Percentiles rank a stretch among this genome's conserved stretches.
These are phyloP conservation scores for Eucalyptus marginata DNA, from an alignment of 345 rosid genomes.

Conservation along the genomic window DNA sequence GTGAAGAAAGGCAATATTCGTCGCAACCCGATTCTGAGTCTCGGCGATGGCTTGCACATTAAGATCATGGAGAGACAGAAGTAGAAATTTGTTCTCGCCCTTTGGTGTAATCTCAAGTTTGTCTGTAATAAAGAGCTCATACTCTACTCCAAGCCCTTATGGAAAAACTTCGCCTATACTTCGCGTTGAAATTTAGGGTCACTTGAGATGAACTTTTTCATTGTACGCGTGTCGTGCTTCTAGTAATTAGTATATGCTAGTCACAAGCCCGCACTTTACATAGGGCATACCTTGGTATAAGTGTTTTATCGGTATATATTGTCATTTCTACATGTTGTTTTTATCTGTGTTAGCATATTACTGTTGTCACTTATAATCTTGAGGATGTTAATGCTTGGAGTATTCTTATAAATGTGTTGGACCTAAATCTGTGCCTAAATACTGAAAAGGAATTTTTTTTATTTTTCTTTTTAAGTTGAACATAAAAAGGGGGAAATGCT, in stretches of 20 bases:
- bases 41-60: background rate
- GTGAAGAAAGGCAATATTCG: background rate
- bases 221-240: background rate
- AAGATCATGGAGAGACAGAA: background rate
- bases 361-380: background rate
- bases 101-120: background rate
- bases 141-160: no score
- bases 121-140: no score
- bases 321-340: background rate
- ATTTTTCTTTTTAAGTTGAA: no score
- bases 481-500: no score
- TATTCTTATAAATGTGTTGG: background rate
- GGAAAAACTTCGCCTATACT: background rate
- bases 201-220: background rate
- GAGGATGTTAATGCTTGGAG: background rate
- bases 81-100: background rate
- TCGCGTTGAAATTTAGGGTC: background rate
- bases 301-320: fast-evolving
- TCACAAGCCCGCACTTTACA: background rate
- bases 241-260: background rate
- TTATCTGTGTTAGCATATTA: background rate
- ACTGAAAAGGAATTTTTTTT: background rate
- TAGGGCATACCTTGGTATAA: background rate
- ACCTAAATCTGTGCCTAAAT: background rate
- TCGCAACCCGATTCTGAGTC: background rate